Evolutionary conservation across 768 basidiomycete genomes (phyloP).

Genomic region (Stropharia rugosoannulata): DNA sequence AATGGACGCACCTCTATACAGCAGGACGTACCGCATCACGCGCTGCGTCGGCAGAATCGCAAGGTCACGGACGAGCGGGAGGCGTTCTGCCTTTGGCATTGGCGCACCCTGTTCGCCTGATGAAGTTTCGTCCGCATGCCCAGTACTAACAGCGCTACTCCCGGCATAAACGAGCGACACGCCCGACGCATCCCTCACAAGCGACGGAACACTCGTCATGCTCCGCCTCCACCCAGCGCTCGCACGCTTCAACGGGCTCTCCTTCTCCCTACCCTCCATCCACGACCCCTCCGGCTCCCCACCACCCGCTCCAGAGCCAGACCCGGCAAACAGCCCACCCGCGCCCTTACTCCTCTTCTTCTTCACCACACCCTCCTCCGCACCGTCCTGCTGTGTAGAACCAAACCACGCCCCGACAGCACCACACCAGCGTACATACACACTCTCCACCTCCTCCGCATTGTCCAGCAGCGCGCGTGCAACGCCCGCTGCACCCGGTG

Average conservation of each 20-base stretch:
- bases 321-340: constrained; percentile 1
- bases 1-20: constrained; percentile 51
- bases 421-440: constrained; percentile 61
- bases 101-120: background rate
- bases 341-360: background rate
- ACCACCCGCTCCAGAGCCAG: too few relatives aligned
- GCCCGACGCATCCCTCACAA: constrained; percentile 9
- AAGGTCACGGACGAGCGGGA: constrained; percentile 46
- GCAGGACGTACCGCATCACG: constrained; percentile 59
- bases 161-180: constrained; percentile 8
- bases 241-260: constrained; percentile 18
- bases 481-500: constrained; percentile 65
- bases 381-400: background rate
- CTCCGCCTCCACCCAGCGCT: constrained; percentile 23
- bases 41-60: constrained; percentile 69
- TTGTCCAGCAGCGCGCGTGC: constrained; percentile 56
- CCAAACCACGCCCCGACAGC: constrained; percentile 50
- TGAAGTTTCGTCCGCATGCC: constrained; percentile 1
- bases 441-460: constrained; percentile 49
- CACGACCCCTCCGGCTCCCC: too few relatives aligned
- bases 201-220: constrained; percentile 19
- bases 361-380: background rate
- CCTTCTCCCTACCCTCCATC: background rate
- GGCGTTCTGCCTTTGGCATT: background rate
- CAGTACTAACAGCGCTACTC: background rate